A percentile compares a stretch with the other conserved stretches of the same genome.
These are phyloP conservation scores for Oryza meyeriana DNA, from an alignment of 176 grass and related monocot species.

Conservation along the genomic window DNA sequence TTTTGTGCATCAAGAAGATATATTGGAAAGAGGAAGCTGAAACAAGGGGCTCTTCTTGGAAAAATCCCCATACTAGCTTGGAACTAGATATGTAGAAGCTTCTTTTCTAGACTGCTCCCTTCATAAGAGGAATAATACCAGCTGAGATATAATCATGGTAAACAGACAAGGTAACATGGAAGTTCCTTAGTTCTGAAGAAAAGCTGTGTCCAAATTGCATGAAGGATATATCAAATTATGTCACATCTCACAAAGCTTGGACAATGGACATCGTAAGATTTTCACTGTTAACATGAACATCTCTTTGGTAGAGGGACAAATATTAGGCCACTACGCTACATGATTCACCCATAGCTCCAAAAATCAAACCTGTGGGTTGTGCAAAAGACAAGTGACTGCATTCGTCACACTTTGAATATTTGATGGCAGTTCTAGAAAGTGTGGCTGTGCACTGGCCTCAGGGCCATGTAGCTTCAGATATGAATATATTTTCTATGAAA, in stretches of 20 bases:
- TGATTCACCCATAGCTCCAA: not conserved
- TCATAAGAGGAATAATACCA: not conserved
- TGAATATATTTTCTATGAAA: not conserved
- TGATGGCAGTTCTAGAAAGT: not conserved
- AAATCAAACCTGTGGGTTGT: not conserved
- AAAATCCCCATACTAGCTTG: not conserved
- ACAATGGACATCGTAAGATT: not conserved
- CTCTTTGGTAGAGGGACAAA: not conserved
- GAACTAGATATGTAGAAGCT: not conserved
- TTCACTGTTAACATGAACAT: not conserved
- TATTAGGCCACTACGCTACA: not conserved
- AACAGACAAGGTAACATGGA: not conserved
- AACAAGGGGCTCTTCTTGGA: constrained; percentile 37
- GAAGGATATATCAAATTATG: not conserved
- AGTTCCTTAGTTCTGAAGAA: not conserved
- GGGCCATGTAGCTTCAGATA: not conserved
- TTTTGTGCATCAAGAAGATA: constrained; percentile 18
- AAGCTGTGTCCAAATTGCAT: not conserved
- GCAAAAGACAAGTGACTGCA: not conserved
- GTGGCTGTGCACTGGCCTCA: not conserved
- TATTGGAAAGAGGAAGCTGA: not conserved
- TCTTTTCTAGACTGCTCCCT: not conserved
- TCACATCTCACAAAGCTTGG: not conserved
- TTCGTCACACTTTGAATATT: not conserved
- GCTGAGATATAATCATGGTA: not conserved